Base-by-base conservation (phyloP, 2,329 filamentous ascomycete species). In the Elsinoe australis region DNA sequence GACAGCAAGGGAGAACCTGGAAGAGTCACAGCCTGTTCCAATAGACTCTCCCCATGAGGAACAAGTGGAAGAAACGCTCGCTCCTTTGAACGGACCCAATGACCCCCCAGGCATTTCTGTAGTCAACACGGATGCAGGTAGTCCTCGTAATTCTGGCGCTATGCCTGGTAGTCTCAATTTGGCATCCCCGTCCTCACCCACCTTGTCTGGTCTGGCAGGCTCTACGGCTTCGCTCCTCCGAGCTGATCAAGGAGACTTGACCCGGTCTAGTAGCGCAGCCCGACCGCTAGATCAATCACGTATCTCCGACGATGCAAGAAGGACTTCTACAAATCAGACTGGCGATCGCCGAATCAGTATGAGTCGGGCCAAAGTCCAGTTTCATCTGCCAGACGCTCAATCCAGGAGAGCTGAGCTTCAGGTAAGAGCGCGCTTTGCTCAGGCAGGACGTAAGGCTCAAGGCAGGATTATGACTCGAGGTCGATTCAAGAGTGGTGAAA, bases 401-500 rank as follows among this genome's bases (percentile, higher is more conserved):
- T 18, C 63, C 7, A 60, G 59, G 34, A 62, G 62, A 4, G 62
- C 63, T 18, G 61, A 64, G 17, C 55, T 68, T 4, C 64, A 67
- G 29, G 54, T 66, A 36, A 64, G 62, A 47, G 65, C 66, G 5
- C 64, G 64, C 47, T 58, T 65, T 38, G 62, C 64, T 3, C 65
- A 69, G 50, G 61, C 65, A 57, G 61, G 59, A 9, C 57, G 64
- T 8, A 61, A 62, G 53, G 60, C 60, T 7, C 9, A 42, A 18
- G 57, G 63, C 14, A 59, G 58, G 10, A 61, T 55, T 19, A 51
- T 71, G 18, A 58, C 69, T 18, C 65, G 69, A 46, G 57, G 61
- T 46, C 67, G 64, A 51, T 59, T 68, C 35, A 66, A 67, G 42
- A 73, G 79, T 54, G 80, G 80, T 4, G 73, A 81, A 52, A 76